Conservation (phyloP, 306 rosid genomes). For the Boehmeria nivea region DNA sequence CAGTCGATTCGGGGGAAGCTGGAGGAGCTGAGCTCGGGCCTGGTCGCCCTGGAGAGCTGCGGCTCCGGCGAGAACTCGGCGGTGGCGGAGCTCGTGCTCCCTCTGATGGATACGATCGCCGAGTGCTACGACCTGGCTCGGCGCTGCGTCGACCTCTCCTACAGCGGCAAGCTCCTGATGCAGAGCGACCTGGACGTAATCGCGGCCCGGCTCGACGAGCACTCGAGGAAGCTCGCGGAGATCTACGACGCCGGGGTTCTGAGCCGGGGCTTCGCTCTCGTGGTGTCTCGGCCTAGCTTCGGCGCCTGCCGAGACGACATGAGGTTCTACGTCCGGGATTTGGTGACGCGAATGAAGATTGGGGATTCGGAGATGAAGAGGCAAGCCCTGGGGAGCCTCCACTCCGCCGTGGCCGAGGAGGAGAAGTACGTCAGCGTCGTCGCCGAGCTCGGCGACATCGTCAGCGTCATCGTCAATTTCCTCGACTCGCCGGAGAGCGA, state of each 20-base stretch:
- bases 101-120: conserved; percentile 28
- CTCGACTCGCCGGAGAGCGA: conserved; percentile 53
- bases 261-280: conserved; percentile 50
- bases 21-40: conserved; percentile 51
- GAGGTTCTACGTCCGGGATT: conserved; percentile 71
- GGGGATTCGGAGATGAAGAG: conserved; percentile 66
- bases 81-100: conserved; percentile 33
- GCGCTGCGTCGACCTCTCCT: conserved; percentile 71
- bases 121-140: conserved; percentile 65
- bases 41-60: conserved; percentile 53
- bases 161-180: conserved; percentile 89
- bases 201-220: conserved; percentile 45
- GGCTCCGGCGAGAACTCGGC: conserved; percentile 43
- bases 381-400: conserved; percentile 49
- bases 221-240: conserved; percentile 46
- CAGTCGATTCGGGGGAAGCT: conserved; percentile 56
- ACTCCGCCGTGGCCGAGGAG: conserved; percentile 47
- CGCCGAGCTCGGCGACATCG: conserved; percentile 47
- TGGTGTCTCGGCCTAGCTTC: conserved; percentile 58
- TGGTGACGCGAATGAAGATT: conserved; percentile 67
- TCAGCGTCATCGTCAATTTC: conserved; percentile 43
- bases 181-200: conserved; percentile 80
- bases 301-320: conserved; percentile 81
- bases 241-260: conserved; percentile 43
- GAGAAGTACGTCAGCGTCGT: conserved; percentile 63